Evolutionary conservation across 2,329 filamentous ascomycete genomes (phyloP), one percentile per base, ranked within the genome.

Genomic region (Apiospora hydei): DNA sequence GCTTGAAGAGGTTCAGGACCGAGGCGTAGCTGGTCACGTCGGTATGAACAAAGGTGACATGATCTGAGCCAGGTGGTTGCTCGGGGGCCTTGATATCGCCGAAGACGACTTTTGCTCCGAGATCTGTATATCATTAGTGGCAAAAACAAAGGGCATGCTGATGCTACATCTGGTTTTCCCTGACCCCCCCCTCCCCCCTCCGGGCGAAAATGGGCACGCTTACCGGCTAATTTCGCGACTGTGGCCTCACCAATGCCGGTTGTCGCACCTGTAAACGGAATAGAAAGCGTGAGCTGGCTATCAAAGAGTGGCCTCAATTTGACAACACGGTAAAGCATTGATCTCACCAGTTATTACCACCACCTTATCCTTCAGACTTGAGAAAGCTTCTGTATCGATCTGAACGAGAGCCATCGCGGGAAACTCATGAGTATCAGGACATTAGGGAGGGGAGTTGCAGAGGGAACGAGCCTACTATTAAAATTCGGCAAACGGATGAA

Each of bases 1-100:
- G 43, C 69, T 70, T 51, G 69, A 67, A 70, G n/a, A 70, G 69
- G 69, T 70, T 34, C 24, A 70, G 41, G n/a, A 67, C 51, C 11
- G 53, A 47, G 24, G 14, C 43, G 41, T 70, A 70, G 47, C 21
- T 24, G 13, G 53, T 21, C 8, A 61, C 69, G 30, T 70, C 69
- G n/a, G 69, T 70, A 8, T 21, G 41, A 3, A 70, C 69, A 16
- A 67, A 67, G 51, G 43, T 57, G 16, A 61, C 13, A 34, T 70
- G 30, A n/a, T n/a, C 38, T 13, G 69, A 34, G 1, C 10, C 64
- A 6, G 38, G 44, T 14, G 34, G 21, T 14, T 24, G 4, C 21
- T 44, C 44, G 2, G 64, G 64, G 4, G 21, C 38, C 18, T 67
- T 43, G 34, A 67, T 67, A 38, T 67, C 64, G 5, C 64, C 64